A percentile compares a stretch with the other conserved stretches of the same genome.
Evolutionary conservation across 2,329 filamentous ascomycete genomes (phyloP).

Genomic region (Stemphylium lycopersici): DNA sequence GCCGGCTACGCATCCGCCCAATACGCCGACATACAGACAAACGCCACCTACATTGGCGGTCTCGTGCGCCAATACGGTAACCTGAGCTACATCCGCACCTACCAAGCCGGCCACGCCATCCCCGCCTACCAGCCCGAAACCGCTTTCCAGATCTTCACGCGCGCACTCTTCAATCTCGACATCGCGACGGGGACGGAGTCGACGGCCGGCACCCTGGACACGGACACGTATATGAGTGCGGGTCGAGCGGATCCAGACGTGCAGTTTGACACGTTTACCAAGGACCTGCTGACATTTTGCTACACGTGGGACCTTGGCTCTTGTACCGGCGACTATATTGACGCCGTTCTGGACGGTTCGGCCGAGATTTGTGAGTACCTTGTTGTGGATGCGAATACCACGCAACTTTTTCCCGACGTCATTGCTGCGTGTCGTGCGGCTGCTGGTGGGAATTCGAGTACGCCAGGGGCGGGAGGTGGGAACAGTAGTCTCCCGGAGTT

Average conservation of each 20-base stretch:
- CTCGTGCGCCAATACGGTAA: conserved; percentile 52
- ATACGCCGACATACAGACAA: conserved; percentile 45
- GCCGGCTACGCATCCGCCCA: conserved; percentile 33
- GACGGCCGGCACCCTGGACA: conserved; percentile 6
- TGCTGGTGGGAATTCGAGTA: conserved; percentile 4
- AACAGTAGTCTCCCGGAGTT: too few relatives aligned
- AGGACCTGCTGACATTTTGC: conserved; percentile 18
- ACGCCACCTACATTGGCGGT: conserved; percentile 48
- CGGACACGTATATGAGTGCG: conserved; percentile 17
- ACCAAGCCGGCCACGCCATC: conserved; percentile 50
- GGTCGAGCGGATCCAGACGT: conserved; percentile 22
- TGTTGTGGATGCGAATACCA: conserved; percentile 28
- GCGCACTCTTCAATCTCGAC: conserved; percentile 53
- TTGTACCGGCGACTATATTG: conserved; percentile 22
- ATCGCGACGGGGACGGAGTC: conserved; percentile 52
- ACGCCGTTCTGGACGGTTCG: conserved; percentile 17
- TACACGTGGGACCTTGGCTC: conserved; percentile 23
- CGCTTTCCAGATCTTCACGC: conserved; percentile 57
- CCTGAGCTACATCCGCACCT: conserved; percentile 48
- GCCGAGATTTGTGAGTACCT: conserved; percentile 26
- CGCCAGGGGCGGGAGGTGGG: neutral
- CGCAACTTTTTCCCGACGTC: conserved; percentile 24
- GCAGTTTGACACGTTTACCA: conserved; percentile 13
- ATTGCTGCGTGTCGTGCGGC: conserved; percentile 19
- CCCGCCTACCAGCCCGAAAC: conserved; percentile 54